Conservation (phyloP, 2,329 filamentous ascomycete species). For the Sporothrix curviconia region DNA sequence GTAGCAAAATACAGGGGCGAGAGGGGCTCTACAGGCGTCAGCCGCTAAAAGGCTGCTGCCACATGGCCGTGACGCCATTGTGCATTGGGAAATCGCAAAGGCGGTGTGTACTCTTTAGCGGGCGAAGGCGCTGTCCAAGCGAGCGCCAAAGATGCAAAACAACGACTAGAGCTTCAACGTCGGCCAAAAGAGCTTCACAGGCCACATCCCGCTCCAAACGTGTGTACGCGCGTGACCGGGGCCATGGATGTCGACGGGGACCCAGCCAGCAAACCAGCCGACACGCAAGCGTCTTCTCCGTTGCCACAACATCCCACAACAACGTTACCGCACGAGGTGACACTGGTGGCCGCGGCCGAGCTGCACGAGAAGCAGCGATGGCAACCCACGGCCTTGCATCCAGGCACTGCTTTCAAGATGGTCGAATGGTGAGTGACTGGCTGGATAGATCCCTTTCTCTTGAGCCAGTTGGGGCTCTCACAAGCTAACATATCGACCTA, state of each 20-base stretch:
- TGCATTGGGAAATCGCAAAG: neutral
- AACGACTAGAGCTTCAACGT: no score
- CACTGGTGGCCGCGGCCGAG: conserved; percentile 12
- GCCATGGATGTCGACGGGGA: conserved; percentile 1
- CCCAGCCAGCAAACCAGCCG: no score
- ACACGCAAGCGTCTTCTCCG: neutral
- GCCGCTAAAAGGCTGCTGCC: conserved; percentile 3
- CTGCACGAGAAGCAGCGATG: conserved; percentile 3
- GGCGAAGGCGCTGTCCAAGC: neutral
- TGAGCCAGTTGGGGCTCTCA: no score
- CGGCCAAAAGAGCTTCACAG: neutral
- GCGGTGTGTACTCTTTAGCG: neutral
- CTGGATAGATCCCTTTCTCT: neutral
- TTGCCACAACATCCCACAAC: neutral
- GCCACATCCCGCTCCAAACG: no score
- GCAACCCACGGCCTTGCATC: conserved; percentile 5
- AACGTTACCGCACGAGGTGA: neutral
- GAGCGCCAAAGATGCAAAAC: neutral
- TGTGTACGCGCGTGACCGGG: no score
- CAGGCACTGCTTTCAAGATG: conserved; percentile 32
- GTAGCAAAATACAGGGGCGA: no score
- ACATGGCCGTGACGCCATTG: conserved; percentile 16
- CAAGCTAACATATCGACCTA: conserved; percentile 24
- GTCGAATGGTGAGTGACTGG: conserved; percentile 32
- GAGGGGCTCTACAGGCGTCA: no score